Base-by-base conservation (phyloP, 306 rosid genomes). In the Vigna nakashimae region DNA sequence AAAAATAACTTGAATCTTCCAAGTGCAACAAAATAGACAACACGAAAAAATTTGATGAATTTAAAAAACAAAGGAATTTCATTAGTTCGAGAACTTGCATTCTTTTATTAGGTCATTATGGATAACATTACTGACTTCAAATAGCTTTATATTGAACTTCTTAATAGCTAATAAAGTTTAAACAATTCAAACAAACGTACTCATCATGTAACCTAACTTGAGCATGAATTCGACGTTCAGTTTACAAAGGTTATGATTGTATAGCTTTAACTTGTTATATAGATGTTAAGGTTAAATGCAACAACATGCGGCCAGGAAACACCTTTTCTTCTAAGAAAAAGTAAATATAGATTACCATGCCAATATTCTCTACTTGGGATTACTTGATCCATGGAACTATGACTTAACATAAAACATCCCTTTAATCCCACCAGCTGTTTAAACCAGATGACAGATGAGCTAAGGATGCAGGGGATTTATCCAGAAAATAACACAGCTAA, bases 401-500 rank as follows among this genome's bases (percentile, higher is more conserved):
- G 46, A 81, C 53, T 40, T 7, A 42, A 70, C 45, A 80, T 48
- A 73, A 53, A 73, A 69, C 52, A 82, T 74, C 30, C 76, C 69
- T 70, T 56, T 57, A 65, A 65, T 55, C 67, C 68, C 70, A 71
- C 67, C 45, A 58, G 66, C 18, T 38, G 73, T 69, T 85, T 69
- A 86, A 36, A 82, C 79, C 79, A 82, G 49, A 78, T 69, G 76
- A 76, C 74, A 71, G 50, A 79, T 63, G 57, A 59, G 78, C 76
- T 75, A 69, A 58, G 36, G 74, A 85, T 83, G 83, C 87, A 86
- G 75, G 75, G 79, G 83, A 83, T 82, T 77, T 51, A 80, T 77
- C 87, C 76, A 75, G 82, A 84, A 66, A 71, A 67, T 62, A 80
- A 76, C 69, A 69, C 69, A 69, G 87, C 79, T 75, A 82, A 80